A percentile compares a stretch with the other conserved stretches of the same genome.
These are phyloP conservation scores for Vaccinium corymbosum DNA, from an alignment of 148 eudicot species.

Conservation along the genomic window DNA sequence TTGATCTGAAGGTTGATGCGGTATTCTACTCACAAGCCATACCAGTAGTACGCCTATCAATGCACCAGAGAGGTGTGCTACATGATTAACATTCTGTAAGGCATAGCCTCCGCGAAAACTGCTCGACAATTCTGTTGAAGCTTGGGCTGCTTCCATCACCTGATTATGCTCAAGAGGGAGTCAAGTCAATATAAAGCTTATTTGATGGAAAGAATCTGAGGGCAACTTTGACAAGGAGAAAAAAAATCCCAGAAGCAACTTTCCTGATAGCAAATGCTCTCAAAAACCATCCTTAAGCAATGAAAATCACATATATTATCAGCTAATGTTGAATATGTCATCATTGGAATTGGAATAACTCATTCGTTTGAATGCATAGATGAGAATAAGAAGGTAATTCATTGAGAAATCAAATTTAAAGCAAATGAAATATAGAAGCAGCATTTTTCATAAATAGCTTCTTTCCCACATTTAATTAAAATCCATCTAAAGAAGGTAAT, in stretches of 20 bases:
- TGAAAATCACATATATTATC: neutral
- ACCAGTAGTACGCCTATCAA: conserved; percentile 30
- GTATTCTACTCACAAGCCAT: conserved; percentile 52
- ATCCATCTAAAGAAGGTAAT: neutral
- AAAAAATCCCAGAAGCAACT: neutral
- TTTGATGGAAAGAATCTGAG: conserved; percentile 10
- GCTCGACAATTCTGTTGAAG: conserved; percentile 14
- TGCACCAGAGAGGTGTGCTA: conserved; percentile 19
- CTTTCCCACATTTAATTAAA: neutral
- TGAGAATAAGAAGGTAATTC: neutral
- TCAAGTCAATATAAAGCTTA: conserved; percentile 57
- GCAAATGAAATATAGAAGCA: neutral
- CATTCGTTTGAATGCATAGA: neutral
- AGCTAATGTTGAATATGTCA: neutral
- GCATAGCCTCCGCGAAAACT: conserved; percentile 15
- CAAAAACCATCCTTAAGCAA: neutral
- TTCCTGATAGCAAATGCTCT: neutral
- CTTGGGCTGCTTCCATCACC: conserved; percentile 23
- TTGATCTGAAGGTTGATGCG: conserved; percentile 32
- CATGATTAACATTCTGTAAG: conserved; percentile 20
- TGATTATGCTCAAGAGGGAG: conserved; percentile 27
- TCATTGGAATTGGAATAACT: neutral
- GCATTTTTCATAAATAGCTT: neutral
- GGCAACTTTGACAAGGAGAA: neutral
- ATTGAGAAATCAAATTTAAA: neutral